Conservation (phyloP, 306 rosid species). For the Inga leiocalycina region DNA sequence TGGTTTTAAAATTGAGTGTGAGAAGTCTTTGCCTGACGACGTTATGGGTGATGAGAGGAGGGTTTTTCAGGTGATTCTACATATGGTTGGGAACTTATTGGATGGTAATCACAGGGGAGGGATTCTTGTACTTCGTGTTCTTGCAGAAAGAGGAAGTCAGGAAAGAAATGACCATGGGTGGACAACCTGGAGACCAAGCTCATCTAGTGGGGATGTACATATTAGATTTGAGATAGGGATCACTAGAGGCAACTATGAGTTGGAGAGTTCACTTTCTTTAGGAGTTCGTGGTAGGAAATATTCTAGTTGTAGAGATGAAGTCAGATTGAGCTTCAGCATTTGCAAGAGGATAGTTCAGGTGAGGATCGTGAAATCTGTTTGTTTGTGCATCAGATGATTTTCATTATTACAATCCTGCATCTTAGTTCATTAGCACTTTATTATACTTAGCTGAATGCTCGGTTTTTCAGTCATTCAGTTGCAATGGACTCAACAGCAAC, state of each 20-base stretch:
- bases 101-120: constrained; percentile 56
- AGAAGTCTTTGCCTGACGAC: constrained; percentile 68
- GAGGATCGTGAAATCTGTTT: constrained; percentile 26
- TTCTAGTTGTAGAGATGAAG: constrained; percentile 50
- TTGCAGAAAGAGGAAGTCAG: constrained; percentile 60
- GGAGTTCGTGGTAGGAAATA: constrained; percentile 41
- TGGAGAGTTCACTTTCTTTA: constrained; percentile 40
- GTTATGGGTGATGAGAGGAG: constrained; percentile 85
- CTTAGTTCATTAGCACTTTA: background rate
- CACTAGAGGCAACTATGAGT: constrained; percentile 43
- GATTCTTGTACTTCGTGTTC: constrained; percentile 55
- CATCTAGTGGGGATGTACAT: constrained; percentile 59
- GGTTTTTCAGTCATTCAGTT: background rate
- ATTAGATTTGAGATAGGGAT: constrained; percentile 74
- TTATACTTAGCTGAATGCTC: background rate
- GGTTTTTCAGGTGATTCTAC: constrained; percentile 88
- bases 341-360: constrained; percentile 91
- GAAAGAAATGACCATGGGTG: constrained; percentile 72
- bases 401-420: background rate
- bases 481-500: background rate
- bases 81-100: constrained; percentile 74
- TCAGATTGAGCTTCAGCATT: constrained; percentile 71
- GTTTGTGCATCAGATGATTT: background rate
- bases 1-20: constrained; percentile 69
- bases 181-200: constrained; percentile 66